Evolutionary conservation across 805 yeast genomes (phyloP).

Genomic region (Hanseniaspora lindneri): DNA sequence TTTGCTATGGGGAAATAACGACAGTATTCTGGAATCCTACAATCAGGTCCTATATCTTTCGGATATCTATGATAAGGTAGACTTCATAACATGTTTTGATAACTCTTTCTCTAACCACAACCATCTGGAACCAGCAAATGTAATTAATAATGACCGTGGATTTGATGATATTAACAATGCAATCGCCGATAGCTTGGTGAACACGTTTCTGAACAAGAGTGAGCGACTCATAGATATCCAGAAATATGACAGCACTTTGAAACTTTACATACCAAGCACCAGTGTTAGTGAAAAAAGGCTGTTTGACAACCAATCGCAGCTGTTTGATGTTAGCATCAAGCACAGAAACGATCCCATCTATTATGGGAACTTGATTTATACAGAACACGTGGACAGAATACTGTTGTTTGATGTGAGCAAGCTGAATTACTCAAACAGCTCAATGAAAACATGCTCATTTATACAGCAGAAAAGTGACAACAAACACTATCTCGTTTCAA

Average conservation of each 20-base stretch:
- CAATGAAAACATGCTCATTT: slow-evolving; percentile 3
- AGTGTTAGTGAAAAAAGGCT: background rate
- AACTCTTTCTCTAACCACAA: slow-evolving; percentile 10
- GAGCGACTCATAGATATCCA: slow-evolving; percentile 4
- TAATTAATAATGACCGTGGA: background rate
- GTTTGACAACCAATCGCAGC: slow-evolving; percentile 3
- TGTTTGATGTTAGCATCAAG: background rate
- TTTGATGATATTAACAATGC: slow-evolving; percentile 4
- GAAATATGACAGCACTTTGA: slow-evolving; percentile 3
- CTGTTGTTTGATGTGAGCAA: slow-evolving; percentile 2
- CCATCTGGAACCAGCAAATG: too few relatives aligned
- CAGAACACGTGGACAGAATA: background rate
- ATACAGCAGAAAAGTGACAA: background rate
- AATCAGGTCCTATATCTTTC: slow-evolving; percentile 74
- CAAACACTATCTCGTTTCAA: slow-evolving; percentile 6
- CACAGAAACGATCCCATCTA: background rate
- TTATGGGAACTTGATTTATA: slow-evolving; percentile 4
- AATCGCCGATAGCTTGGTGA: slow-evolving; percentile 2
- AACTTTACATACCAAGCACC: slow-evolving; percentile 11
- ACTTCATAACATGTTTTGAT: slow-evolving; percentile 12
- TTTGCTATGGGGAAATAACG: slow-evolving; percentile 32
- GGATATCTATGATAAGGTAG: slow-evolving; percentile 51
- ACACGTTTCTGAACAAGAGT: slow-evolving; percentile 2
- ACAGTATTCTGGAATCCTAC: slow-evolving; percentile 97
- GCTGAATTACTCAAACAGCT: background rate